Base-by-base conservation (phyloP, 306 rosid species). In the Leucaena leucocephala region DNA sequence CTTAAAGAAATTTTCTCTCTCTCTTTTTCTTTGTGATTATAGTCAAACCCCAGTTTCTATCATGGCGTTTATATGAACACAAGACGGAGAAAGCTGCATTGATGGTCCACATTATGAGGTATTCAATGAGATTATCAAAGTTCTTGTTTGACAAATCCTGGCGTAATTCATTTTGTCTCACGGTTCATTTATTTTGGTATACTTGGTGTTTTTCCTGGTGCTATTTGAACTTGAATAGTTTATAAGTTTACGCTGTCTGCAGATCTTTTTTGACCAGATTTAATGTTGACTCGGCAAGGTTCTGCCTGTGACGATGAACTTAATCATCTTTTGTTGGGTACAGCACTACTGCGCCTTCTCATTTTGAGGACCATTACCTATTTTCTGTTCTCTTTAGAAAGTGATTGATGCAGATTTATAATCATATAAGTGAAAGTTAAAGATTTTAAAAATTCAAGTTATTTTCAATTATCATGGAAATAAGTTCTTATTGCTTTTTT, bases 21-120 rank as follows among this genome's bases (percentile, higher is more conserved):
- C 27, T 1, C 10, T 19, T 44, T 54, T 52, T 54, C 58, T 48
- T 13, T 22, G 75, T 67, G 76, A 46, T 68, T 52, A 35, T 49
- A 33, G 58, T 77, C 58, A 76, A 77, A 64, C 55, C 62, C 13
- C 77, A 27, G 45, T 36, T 64, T 36, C 16, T 27, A 21, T 9
- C 7, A 9, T 6, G 36, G 38, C 69, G n/a, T 63, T 9, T 8
- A 70, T 44, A 64, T 17, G 49, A 66, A 3, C 33, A n/a, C 15
- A 0, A 36, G 38, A 57, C 9, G 6, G 6, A 39, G 45, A 65
- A 36, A 64, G 69, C 27, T 38, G 8, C 33, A 39, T 1, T 16
- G 49, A 39, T 15, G 68, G 16, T 33, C 35, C 67, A 33, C 67
- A 12, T 61, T 33, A 33, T 15, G 46, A 14, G 10, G 70, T 16